Conservation (phyloP, 1,284 basidiomycete genomes). For the Cryptococcus sp. region DNA sequence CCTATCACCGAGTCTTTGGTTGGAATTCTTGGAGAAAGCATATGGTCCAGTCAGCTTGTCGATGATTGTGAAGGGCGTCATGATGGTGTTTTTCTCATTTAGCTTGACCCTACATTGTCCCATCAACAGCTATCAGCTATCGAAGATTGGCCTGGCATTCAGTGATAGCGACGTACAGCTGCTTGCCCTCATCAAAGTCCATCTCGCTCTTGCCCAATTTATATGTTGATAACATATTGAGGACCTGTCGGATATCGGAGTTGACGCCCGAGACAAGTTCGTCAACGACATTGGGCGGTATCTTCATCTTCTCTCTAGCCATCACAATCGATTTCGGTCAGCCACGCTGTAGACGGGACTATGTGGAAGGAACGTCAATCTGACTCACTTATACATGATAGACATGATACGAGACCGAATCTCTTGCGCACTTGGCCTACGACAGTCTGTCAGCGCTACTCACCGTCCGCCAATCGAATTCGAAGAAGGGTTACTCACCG, state of each 20-base stretch:
- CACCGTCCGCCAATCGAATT: neutral
- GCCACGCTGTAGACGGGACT: no score
- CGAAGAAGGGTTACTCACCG: constrained; percentile 58
- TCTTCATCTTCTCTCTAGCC: constrained; percentile 82
- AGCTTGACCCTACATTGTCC: constrained; percentile 64
- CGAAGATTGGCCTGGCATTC: neutral
- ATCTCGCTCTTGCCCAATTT: constrained; percentile 75
- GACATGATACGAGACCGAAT: constrained; percentile 84
- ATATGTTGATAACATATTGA: constrained; percentile 99
- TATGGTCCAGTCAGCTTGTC: constrained; percentile 85
- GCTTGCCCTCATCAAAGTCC: constrained; percentile 87
- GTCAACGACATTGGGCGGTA: constrained; percentile 86
- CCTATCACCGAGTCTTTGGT: constrained; percentile 84
- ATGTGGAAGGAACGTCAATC: no score
- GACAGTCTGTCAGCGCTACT: constrained; percentile 13
- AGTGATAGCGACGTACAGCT: constrained; percentile 60
- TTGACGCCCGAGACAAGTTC: constrained; percentile 85
- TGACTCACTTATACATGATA: constrained; percentile 78
- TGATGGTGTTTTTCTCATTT: constrained; percentile 89
- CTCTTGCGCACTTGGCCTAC: constrained; percentile 69
- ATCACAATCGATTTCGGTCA: neutral
- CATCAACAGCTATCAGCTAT: neutral
- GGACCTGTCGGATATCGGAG: constrained; percentile 92
- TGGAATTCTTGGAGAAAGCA: constrained; percentile 77
- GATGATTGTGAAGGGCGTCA: constrained; percentile 87